A percentile compares a stretch with the other conserved stretches of the same genome.
These are phyloP conservation scores for Peronosclerospora sorghi DNA, from an alignment of 352 stramenopile species.

Conservation along the genomic window DNA sequence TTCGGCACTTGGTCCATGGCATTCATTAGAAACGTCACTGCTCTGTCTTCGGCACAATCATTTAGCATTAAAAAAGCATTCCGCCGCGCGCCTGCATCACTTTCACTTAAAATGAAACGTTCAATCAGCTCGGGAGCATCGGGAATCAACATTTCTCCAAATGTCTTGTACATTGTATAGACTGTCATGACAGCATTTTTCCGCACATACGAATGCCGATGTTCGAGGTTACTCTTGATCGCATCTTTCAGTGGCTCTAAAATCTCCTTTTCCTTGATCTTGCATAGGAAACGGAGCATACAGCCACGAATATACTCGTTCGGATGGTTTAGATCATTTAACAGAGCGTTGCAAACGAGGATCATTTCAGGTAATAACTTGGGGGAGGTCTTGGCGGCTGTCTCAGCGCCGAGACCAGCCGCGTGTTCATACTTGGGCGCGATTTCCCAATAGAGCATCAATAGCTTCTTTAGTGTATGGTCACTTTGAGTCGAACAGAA, in stretches of 20 bases:
- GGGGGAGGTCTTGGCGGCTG: conserved; percentile 27
- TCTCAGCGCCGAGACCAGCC: conserved; percentile 11
- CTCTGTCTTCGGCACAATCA: conserved; percentile 94
- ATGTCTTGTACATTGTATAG: conserved; percentile 96
- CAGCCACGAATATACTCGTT: conserved; percentile 99
- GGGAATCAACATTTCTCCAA: conserved; percentile 90
- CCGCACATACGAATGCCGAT: conserved; percentile 97
- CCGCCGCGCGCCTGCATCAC: conserved; percentile 87
- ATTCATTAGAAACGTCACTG: conserved; percentile 96
- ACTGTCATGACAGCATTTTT: conserved; percentile 98
- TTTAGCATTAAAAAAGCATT: conserved; percentile 99
- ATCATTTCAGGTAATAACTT: conserved; percentile 99
- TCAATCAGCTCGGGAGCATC: conserved; percentile 98
- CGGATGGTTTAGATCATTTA: conserved; percentile 99
- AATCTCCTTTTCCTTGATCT: conserved; percentile 97
- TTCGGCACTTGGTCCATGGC: conserved; percentile 93
- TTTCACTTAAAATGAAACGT: conserved; percentile 90
- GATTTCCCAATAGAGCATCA: conserved; percentile 99
- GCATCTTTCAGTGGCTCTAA: conserved; percentile 82
- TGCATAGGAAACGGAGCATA: conserved; percentile 99
- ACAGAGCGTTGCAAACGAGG: conserved; percentile 97
- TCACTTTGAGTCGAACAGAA: conserved; percentile 99
- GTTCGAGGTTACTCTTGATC: conserved; percentile 95
- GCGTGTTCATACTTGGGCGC: conserved; percentile 94
- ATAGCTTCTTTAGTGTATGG: conserved; percentile 98